Base-by-base conservation (phyloP, 1,139 yeast genomes). In the Diutina pseudorugosa region DNA sequence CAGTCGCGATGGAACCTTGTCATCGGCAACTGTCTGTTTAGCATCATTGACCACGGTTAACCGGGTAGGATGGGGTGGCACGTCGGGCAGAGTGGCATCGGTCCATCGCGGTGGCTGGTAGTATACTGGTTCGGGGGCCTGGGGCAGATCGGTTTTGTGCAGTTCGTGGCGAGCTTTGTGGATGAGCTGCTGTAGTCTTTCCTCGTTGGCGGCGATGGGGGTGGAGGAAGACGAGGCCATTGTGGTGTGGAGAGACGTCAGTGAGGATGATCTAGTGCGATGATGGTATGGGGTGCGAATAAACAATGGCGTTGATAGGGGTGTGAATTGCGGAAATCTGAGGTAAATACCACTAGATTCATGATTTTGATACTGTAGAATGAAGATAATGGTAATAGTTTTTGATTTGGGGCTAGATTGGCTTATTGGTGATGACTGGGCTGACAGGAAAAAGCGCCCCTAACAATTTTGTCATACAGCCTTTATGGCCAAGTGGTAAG, bases 401-500 rank as follows among this genome's bases (percentile, higher is more conserved):
- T n/a, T n/a, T n/a, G n/a, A n/a, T n/a, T n/a, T n/a, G n/a, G n/a
- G n/a, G n/a, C n/a, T n/a, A n/a, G n/a, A n/a, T n/a, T n/a, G n/a
- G n/a, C n/a, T n/a, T n/a, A n/a, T n/a, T 23, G 25, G 7, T 23
- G 4, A 23, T 7, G 25, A 23, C 25, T 4, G 25, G 25, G 4
- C 25, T 23, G 25, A 23, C 6, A 4, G 25, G 7, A 4, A 23
- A 30, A 7, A 30, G 36, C 36, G 16, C 14, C 2, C 11, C 7
- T 16, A 16, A 2, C 4, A 11, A n/a, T n/a, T 6, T 9, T 16
- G 11, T 2, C 42, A 5, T 40, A 16, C 1, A 30, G 47, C 47
- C 47, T 43, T 43, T 45, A 40, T 54, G 73, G 73, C 88, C 88
- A 82, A 83, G 88, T 82, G 89, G 88, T 83, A 83, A 83, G 88